These are phyloP conservation scores for Dendrobium catenatum DNA, from an alignment of 106 monocot genomes.

Conservation along the genomic window DNA sequence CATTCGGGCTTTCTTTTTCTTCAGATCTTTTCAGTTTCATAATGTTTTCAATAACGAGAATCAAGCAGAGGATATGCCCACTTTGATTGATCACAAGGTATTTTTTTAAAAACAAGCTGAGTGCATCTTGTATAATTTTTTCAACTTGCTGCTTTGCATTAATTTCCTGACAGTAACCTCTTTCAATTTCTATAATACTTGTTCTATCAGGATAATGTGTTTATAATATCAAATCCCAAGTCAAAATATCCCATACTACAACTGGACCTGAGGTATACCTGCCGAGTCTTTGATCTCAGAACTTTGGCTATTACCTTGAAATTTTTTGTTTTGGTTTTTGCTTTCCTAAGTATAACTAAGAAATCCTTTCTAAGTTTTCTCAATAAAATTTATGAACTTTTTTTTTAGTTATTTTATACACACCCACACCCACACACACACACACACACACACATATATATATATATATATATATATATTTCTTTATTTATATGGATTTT, in stretches of 20 bases:
- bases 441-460: too few relatives aligned
- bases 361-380: neutral
- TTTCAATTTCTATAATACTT: neutral
- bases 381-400: neutral
- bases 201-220: slow-evolving; percentile 72
- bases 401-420: neutral
- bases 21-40: slow-evolving; percentile 86
- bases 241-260: slow-evolving; percentile 92
- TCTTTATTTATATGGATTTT: neutral
- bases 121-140: neutral
- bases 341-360: neutral
- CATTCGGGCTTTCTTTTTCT: neutral
- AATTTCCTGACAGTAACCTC: neutral
- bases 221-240: slow-evolving; percentile 93
- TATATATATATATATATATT: neutral
- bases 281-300: neutral
- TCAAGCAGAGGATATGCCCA: slow-evolving; percentile 77
- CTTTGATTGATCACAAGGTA: slow-evolving; percentile 91
- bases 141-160: neutral
- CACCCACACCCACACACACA: too few relatives aligned
- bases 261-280: slow-evolving; percentile 71
- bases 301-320: too few relatives aligned
- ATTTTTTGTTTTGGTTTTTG: neutral
- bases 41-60: slow-evolving; percentile 91
- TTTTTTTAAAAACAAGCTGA: neutral